phyloP scores from a whole-genome alignment of 768 basidiomycete genomes.

The Boletus eberwhitei region DNA sequence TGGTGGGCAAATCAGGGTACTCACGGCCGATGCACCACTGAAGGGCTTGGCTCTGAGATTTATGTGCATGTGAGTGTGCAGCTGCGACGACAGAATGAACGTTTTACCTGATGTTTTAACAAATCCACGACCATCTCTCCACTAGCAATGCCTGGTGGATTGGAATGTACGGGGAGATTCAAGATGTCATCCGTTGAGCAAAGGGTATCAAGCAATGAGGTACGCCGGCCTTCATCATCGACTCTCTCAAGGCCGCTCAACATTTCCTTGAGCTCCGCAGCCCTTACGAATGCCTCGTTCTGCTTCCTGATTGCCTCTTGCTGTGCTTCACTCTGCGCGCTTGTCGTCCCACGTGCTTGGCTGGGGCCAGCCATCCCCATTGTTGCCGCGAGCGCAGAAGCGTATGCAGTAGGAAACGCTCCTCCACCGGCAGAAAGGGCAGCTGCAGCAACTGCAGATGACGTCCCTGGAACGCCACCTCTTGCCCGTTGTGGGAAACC shows the following conservation, averaged over 20 bases:
- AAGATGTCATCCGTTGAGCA: slow-evolving; percentile 69
- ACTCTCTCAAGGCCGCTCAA: slow-evolving; percentile 70
- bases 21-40: slow-evolving; percentile 85
- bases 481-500: slow-evolving; percentile 42
- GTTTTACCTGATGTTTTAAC: slow-evolving; percentile 72
- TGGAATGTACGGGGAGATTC: slow-evolving; percentile 64
- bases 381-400: slow-evolving; percentile 15
- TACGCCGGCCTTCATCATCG: slow-evolving; percentile 70
- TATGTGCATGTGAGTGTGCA: not conserved
- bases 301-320: slow-evolving; percentile 29
- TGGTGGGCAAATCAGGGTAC: slow-evolving; percentile 69
- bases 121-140: slow-evolving; percentile 71
- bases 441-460: slow-evolving; percentile 16
- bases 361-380: slow-evolving; percentile 20
- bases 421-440: slow-evolving; percentile 14
- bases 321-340: slow-evolving; percentile 34
- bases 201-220: slow-evolving; percentile 66
- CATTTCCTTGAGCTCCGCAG: slow-evolving; percentile 64
- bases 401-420: slow-evolving; percentile 12
- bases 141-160: slow-evolving; percentile 65
- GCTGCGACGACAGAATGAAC: not conserved
- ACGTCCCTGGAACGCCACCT: slow-evolving; percentile 12
- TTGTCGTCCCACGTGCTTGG: slow-evolving; percentile 10
- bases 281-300: slow-evolving; percentile 52
- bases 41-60: slow-evolving; percentile 67